Evolutionary conservation across 805 yeast species (phyloP), one percentile per base, ranked within the genome.

Genomic region (Candida hispaniensis): DNA sequence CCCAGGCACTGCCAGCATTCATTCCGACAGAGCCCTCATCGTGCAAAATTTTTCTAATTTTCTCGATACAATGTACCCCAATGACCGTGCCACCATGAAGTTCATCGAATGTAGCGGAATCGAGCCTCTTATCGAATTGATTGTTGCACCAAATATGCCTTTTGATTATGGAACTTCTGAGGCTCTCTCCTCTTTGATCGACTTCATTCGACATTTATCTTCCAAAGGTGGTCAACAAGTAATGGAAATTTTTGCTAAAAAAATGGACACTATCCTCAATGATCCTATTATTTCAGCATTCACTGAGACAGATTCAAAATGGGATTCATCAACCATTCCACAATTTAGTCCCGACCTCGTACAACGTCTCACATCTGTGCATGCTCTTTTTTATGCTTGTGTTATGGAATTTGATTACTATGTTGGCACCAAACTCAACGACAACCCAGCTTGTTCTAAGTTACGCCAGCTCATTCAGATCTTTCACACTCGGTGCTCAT

Each of bases 61-160:
- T 34, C 40, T 54, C 13, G 59, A 55, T 17, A 46, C 51, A 2
- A 41, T 55, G 14, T 38, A 52, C 21, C 52, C 51, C 29, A 54
- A 55, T 38, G 47, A 44, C 14, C 20, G 42, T n/a, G 48, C 49
- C 15, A 40, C 49, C 23, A 45, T 41, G 16, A 51, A 48, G 35
- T 51, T 54, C 23, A 49, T 50, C 18, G 44, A 44, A 30, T 47
- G 44, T 14, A 36, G 40, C 5, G 57, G 56, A 12, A 33, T 51
- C 14, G 24, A 15, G 7, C 29, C 34, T 13, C 25, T 55, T 18
- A 34, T 52, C 9, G 34, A 40, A 6, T 32, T 54, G 12, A 51
- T 46, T 30, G 33, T 23, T 7, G 15, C 53, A 4, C 43, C 44
- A 2, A 39, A 43, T 21, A 33, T 55, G 15, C 58, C 60, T 1